These are phyloP conservation scores for Penstemon davidsonii DNA, from an alignment of 257 asterid genomes.

Conservation along the genomic window DNA sequence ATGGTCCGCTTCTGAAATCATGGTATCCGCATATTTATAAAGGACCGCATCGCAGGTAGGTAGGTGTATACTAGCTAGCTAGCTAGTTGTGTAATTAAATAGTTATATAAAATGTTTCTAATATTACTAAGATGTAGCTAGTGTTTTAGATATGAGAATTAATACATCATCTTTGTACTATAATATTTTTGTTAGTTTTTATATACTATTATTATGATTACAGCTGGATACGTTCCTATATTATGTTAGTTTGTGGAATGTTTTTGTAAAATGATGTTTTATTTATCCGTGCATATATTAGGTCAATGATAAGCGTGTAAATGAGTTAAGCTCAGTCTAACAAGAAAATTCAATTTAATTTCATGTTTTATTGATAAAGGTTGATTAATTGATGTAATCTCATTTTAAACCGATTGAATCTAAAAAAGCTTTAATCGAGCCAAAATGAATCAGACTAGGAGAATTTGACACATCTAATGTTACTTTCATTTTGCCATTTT, in stretches of 20 bases:
- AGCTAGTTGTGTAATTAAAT: neutral
- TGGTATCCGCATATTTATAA: constrained; percentile 44
- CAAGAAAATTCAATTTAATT: no score
- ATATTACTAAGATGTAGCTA: neutral
- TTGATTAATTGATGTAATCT: no score
- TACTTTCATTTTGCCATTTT: no score
- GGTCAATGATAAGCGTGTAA: no score
- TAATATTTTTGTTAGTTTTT: neutral
- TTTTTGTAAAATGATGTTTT: constrained; percentile 5
- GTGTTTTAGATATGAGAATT: neutral
- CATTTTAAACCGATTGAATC: no score
- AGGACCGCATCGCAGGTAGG: neutral
- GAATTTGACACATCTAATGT: no score
- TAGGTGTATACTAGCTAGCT: neutral
- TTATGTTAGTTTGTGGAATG: constrained; percentile 21
- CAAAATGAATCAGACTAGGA: no score
- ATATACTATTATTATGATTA: neutral
- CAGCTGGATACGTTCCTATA: neutral
- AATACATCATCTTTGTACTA: constrained; percentile 9
- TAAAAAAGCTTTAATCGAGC: no score
- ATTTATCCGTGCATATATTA: no score
- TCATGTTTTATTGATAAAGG: no score
- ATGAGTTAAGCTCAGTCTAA: no score
- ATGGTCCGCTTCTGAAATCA: constrained; percentile 71
- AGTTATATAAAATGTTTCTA: constrained; percentile 10